phyloP scores from a whole-genome alignment of 1,284 basidiomycete species.

The Trametes sp. region DNA sequence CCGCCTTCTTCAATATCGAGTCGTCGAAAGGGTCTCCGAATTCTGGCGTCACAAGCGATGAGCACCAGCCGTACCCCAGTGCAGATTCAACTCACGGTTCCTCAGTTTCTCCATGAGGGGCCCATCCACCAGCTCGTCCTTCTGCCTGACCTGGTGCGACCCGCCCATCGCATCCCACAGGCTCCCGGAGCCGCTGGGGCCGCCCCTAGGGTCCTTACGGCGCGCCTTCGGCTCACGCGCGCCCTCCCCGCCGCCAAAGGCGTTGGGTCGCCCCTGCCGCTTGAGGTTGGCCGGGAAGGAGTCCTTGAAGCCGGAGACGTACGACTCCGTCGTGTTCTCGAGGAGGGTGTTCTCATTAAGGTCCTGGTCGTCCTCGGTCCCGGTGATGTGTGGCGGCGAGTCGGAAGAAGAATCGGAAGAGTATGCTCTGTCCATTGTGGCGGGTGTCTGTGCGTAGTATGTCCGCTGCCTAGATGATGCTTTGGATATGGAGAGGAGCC shows the following conservation, averaged over 20 bases:
- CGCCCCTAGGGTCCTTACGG: conserved; percentile 48
- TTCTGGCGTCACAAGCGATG: conserved; percentile 37
- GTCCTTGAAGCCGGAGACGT: not conserved
- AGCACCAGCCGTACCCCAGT: not conserved
- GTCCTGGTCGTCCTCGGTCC: conserved; percentile 10
- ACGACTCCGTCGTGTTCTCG: not conserved
- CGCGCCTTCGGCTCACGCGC: conserved; percentile 50
- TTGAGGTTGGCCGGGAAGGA: conserved; percentile 4
- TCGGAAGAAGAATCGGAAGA: conserved; percentile 18
- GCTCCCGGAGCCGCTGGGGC: conserved; percentile 21
- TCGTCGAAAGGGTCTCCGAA: conserved; percentile 60
- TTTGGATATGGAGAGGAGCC: no score
- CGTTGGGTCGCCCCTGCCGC: not conserved
- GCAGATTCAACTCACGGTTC: conserved; percentile 42
- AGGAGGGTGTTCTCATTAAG: no score
- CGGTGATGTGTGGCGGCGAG: conserved; percentile 7
- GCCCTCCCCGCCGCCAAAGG: conserved; percentile 25
- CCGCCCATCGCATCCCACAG: conserved; percentile 38
- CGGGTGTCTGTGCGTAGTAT: no score
- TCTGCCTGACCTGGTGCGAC: conserved; percentile 31
- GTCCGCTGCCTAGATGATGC: no score
- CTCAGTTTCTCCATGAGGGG: conserved; percentile 48
- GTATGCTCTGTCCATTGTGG: conserved; percentile 5
- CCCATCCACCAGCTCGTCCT: conserved; percentile 53
- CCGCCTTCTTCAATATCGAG: conserved; percentile 37